These are phyloP conservation scores for Pseudogymnoascus sp. DNA, from an alignment of 2,329 filamentous ascomycete genomes.

Conservation along the genomic window DNA sequence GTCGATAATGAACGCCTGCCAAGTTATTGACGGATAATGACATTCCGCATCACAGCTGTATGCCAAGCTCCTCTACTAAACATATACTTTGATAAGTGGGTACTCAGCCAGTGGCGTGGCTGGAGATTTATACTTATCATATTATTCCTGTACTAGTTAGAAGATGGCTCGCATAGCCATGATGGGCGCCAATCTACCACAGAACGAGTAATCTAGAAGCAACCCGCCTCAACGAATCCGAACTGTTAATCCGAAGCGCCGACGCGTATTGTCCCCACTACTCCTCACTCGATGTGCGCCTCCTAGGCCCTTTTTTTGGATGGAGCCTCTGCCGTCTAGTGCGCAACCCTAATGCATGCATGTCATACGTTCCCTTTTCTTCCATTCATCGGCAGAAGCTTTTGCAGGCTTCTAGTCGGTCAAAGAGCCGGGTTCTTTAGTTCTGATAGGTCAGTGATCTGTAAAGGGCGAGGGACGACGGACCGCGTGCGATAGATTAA, in stretches of 20 bases:
- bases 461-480: not conserved
- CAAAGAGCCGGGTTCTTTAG: not conserved
- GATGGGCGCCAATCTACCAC: not conserved
- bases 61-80: too few species aligned
- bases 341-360: not conserved
- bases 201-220: not conserved
- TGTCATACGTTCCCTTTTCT: not conserved
- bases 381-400: conserved; percentile 8
- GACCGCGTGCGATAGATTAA: not conserved
- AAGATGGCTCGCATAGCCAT: not conserved
- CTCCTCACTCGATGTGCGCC: not conserved
- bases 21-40: too few species aligned
- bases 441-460: not conserved
- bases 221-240: not conserved
- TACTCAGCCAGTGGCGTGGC: too few species aligned
- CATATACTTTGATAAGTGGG: too few species aligned
- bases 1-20: too few species aligned
- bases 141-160: too few species aligned
- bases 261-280: too few species aligned
- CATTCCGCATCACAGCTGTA: too few species aligned
- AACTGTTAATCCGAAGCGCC: conserved; percentile 4
- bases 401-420: not conserved
- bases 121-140: too few species aligned
- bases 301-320: conserved; percentile 6
- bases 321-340: not conserved